Evolutionary conservation across 1,284 basidiomycete genomes (phyloP).

Genomic region (Abortiporus biennis): DNA sequence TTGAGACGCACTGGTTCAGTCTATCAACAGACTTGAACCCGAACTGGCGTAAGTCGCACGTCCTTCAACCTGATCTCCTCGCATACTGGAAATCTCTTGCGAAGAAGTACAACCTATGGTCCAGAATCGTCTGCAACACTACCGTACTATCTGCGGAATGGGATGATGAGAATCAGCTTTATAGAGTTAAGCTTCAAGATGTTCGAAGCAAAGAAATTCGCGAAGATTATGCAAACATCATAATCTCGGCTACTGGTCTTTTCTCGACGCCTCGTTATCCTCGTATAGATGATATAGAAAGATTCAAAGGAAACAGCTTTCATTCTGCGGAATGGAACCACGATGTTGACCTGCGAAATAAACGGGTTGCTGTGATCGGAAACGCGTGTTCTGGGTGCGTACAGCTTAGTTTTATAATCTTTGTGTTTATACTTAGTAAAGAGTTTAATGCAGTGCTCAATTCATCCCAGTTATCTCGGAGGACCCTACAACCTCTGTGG

Average conservation of each 20-base stretch:
- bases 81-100: slow-evolving; percentile 25
- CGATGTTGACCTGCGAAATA: slow-evolving; percentile 25
- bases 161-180: slow-evolving; percentile 28
- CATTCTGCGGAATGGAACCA: slow-evolving; percentile 35
- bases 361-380: slow-evolving; percentile 34
- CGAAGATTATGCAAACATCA: slow-evolving; percentile 24
- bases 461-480: slow-evolving; percentile 37
- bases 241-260: slow-evolving; percentile 40
- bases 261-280: slow-evolving; percentile 32
- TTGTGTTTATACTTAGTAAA: neutral
- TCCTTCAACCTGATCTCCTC: slow-evolving; percentile 25
- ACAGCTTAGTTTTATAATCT: neutral
- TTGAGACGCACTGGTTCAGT: slow-evolving; percentile 25
- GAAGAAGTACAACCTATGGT: slow-evolving; percentile 16
- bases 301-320: slow-evolving; percentile 35
- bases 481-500: slow-evolving; percentile 31
- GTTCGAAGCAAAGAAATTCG: neutral
- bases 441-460: slow-evolving; percentile 28
- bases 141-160: slow-evolving; percentile 33
- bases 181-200: slow-evolving; percentile 22
- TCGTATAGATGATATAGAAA: slow-evolving; percentile 32
- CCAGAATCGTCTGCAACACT: slow-evolving; percentile 24
- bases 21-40: slow-evolving; percentile 26
- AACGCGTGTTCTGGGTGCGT: slow-evolving; percentile 30
- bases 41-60: slow-evolving; percentile 23